Base-by-base conservation (phyloP, 306 rosid genomes). In the Dalbergia oliveri region DNA sequence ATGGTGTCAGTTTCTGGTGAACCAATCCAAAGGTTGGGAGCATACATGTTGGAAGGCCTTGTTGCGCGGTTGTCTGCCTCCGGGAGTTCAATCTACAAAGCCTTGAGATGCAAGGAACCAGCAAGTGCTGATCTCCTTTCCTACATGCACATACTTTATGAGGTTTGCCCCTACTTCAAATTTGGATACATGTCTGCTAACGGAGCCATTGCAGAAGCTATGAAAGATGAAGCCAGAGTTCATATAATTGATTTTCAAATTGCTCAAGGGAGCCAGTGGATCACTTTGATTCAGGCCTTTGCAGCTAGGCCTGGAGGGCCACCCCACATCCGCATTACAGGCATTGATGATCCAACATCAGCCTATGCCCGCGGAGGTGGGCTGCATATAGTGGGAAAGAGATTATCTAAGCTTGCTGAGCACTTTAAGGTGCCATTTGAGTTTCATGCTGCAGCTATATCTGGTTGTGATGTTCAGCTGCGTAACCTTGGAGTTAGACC, bases 271-370 rank as follows among this genome's bases (percentile, higher is more conserved):
- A 89, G 97, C 79, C 99, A 96, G 47, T 96, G 99, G 99, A 66
- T 91, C 79, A 91, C 98, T 66, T 83, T 96, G 72, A 96, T 96
- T 79, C 98, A 90, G 74, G 99, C 99, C 79, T 96, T 96, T 82
- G 97, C 99, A 58, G 91, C 97, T 67, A 86, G 98, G 82, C 98
- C 99, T n/a, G 96, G 98, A 35, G 97, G 99, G 16, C 99, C 99
- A 1, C 99, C 99, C 12, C 97, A 89, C 67, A 96, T 96, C 69
- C 91, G 94, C 11, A 93, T 96, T n/a, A 96, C 99, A 7, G 98
- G 98, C 19, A 89, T 95, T 0, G 98, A 91, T 69, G 93, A 93
- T 76, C 81, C 94, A 5, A 80, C 88, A 78, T 95, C 98, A 41
- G 94, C 99, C 71, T 90, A 90, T 80, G 99, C 98, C 8, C 97